Base-by-base conservation (phyloP, 345 rosid species). In the Gossypium australe region DNA sequence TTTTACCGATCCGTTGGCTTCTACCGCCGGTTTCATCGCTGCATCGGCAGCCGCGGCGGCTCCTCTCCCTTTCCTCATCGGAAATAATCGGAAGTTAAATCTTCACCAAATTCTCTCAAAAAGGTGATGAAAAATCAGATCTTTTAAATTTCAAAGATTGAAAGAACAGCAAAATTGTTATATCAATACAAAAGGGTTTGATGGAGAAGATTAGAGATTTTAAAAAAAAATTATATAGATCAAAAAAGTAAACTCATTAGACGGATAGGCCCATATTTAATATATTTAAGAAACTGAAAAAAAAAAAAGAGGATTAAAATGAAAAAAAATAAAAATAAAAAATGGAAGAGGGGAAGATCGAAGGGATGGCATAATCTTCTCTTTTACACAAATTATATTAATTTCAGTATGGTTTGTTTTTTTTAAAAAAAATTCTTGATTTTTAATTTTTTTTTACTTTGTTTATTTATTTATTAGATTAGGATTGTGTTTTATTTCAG, bases 41-140 rank as follows among this genome's bases (percentile, higher is more conserved):
- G 9, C 62, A 55, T 76, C 77, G 2, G 82, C 79, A 65, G 64
- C 29, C 17, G 9, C 69, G 59, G 79, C 76, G 2, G 82, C 78
- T 68, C 86, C 90, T 84, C 91, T 87, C 51, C 84, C 92, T 86
- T 85, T 87, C 90, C 87, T 84, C 92, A 91, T 86, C 71, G 56
- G 38, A 22, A 44, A 67, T 2, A 47, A 22, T 20, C 17, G 56
- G 16, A 51, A 14, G 38, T 34, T 34, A 34, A 34, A 4, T 34
- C 38, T 34, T 34, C 38, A 34, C 7, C 41, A 7, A 34, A 34
- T 34, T 34, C 38, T 34, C 6, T 34, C 38, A 4, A 34, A 34
- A 34, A 34, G 47, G 48, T 63, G 7, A 3, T 3, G 1, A 2
- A 38, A 38, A 63, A 63, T 63, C 49, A 63, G 24, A 63, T n/a